A percentile compares a stretch with the other conserved stretches of the same genome.
phyloP scores from a whole-genome alignment of 2,329 filamentous ascomycete species.

The Lomentospora prolificans region DNA sequence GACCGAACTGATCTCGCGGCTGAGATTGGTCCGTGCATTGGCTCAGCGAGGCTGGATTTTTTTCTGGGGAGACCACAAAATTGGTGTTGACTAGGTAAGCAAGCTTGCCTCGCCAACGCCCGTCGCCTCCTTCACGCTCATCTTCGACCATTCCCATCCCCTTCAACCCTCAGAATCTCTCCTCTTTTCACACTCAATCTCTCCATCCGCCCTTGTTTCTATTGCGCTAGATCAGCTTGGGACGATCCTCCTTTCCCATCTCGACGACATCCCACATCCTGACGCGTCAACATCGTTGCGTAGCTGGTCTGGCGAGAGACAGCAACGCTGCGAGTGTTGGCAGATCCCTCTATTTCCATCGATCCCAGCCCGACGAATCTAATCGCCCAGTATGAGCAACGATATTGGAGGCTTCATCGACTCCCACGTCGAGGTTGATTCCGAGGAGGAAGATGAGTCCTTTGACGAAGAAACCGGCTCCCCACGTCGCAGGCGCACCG shows the following conservation, averaged over 20 bases:
- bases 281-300: not conserved
- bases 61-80: not conserved
- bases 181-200: not conserved
- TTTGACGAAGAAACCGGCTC: conserved; percentile 66
- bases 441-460: conserved; percentile 76
- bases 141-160: not conserved
- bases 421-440: conserved; percentile 75
- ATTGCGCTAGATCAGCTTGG: not conserved
- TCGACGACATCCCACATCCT: not conserved
- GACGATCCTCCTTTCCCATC: not conserved
- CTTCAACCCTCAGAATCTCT: not conserved
- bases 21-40: not conserved
- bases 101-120: not conserved
- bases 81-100: not conserved
- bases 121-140: not conserved
- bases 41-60: conserved; percentile 1
- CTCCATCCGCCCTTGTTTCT: not conserved
- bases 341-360: not conserved
- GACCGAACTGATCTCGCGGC: not conserved
- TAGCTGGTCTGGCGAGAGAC: not conserved
- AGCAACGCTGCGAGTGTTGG: not conserved
- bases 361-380: not conserved
- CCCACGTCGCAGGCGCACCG: conserved; percentile 24
- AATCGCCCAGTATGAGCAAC: conserved; percentile 43
- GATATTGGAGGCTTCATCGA: conserved; percentile 70